A percentile compares a stretch with the other conserved stretches of the same genome.
phyloP scores from a whole-genome alignment of 2,329 filamentous ascomycete species.

The Aspergillus sp. region DNA sequence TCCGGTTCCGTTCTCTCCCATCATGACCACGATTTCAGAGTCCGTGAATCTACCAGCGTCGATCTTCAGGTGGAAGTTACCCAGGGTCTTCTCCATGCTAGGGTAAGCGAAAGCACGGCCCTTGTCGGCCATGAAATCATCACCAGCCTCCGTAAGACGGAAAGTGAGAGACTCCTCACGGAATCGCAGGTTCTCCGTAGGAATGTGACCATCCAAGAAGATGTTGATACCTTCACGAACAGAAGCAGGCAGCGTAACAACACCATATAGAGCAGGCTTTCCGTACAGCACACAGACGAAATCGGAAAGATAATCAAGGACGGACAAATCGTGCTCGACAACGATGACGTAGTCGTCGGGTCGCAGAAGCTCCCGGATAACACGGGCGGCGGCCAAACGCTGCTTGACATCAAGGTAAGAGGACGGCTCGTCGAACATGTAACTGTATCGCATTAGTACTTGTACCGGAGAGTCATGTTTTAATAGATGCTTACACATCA shows the following conservation, averaged over 20 bases:
- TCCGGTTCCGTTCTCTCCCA: constrained; percentile 99
- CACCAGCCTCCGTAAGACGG: constrained; percentile 83
- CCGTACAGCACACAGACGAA: constrained; percentile 98
- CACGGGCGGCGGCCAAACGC: constrained; percentile 84
- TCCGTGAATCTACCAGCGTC: constrained; percentile 88
- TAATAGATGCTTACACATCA: constrained; percentile 65
- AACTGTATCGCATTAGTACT: constrained; percentile 47
- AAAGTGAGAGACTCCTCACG: constrained; percentile 95
- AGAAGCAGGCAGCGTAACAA: constrained; percentile 91
- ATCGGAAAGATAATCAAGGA: constrained; percentile 97
- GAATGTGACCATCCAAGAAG: constrained; percentile 96
- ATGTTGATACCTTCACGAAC: constrained; percentile 99
- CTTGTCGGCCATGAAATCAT: constrained; percentile 84
- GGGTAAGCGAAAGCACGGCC: constrained; percentile 85
- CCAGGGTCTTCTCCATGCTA: constrained; percentile 87
- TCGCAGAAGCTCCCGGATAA: constrained; percentile 86
- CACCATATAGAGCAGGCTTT: constrained; percentile 92
- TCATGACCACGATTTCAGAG: constrained; percentile 99
- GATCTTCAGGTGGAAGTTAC: constrained; percentile 79
- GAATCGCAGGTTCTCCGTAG: constrained; percentile 97
- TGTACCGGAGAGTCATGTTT: background rate
- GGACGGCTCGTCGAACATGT: constrained; percentile 99
- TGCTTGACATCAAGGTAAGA: constrained; percentile 99
- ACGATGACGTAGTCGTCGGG: constrained; percentile 96
- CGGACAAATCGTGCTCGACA: constrained; percentile 98